Evolutionary conservation across 495 filamentous ascomycete species (phyloP).

Genomic region (Daldinia vernicosa): DNA sequence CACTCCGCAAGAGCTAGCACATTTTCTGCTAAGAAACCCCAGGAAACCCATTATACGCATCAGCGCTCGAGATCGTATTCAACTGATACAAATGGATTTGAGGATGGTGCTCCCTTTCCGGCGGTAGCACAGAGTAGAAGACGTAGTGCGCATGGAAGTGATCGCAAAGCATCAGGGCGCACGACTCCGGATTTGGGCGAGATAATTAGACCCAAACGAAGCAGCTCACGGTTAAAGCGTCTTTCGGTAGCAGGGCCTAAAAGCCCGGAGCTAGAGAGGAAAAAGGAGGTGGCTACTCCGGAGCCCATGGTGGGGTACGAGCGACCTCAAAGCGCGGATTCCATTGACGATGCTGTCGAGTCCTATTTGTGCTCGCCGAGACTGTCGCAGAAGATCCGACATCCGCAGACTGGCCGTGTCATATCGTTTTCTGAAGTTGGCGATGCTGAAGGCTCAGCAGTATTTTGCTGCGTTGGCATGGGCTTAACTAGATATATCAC

Average conservation of each 20-base stretch:
- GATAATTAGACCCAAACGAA: slow-evolving; percentile 53
- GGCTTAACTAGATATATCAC: slow-evolving; percentile 94
- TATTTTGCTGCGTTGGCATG: slow-evolving; percentile 98
- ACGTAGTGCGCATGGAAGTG: slow-evolving; percentile 54
- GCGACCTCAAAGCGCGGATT: slow-evolving; percentile 80
- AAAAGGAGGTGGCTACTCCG: slow-evolving; percentile 41
- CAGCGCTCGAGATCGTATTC: slow-evolving; percentile 42
- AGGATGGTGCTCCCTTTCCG: slow-evolving; percentile 76
- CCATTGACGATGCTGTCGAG: slow-evolving; percentile 85
- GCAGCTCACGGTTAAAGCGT: slow-evolving; percentile 58
- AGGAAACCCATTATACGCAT: slow-evolving; percentile 36
- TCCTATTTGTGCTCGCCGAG: slow-evolving; percentile 85
- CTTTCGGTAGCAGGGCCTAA: slow-evolving; percentile 51
- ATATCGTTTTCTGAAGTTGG: slow-evolving; percentile 98
- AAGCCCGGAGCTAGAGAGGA: slow-evolving; percentile 50
- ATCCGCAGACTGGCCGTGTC: slow-evolving; percentile 83
- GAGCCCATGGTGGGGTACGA: slow-evolving; percentile 57
- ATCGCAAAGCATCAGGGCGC: slow-evolving; percentile 53
- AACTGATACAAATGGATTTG: slow-evolving; percentile 47
- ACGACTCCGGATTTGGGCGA: slow-evolving; percentile 54
- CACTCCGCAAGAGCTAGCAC: slow-evolving; percentile 25
- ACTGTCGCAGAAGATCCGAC: slow-evolving; percentile 83
- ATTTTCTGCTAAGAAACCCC: slow-evolving; percentile 20
- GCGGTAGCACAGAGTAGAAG: slow-evolving; percentile 66
- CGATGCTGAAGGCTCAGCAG: slow-evolving; percentile 87